A percentile compares a stretch with the other conserved stretches of the same genome.
These are phyloP conservation scores for Pyricularia sp. DNA, from an alignment of 2,329 filamentous ascomycete genomes.

Conservation along the genomic window DNA sequence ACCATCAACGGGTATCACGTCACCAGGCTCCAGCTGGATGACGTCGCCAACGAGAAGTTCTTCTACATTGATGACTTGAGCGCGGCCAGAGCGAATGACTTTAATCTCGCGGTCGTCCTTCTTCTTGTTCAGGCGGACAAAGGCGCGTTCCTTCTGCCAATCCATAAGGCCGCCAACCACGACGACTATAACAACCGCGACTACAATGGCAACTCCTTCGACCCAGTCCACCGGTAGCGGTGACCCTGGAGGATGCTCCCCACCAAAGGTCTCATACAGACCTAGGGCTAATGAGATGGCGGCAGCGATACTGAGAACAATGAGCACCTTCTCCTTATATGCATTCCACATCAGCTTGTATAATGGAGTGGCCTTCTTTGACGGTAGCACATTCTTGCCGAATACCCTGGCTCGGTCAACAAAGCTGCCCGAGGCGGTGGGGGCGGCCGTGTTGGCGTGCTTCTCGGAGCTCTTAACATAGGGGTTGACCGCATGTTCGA, in stretches of 20 bases:
- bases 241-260: conserved; percentile 25
- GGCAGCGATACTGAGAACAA: conserved; percentile 59
- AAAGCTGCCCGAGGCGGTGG: not conserved
- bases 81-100: conserved; percentile 61
- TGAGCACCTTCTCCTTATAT: conserved; percentile 60
- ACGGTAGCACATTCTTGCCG: conserved; percentile 3
- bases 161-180: conserved; percentile 70
- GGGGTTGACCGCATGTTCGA: not conserved
- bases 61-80: conserved; percentile 14
- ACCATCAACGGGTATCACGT: conserved; percentile 42
- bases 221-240: conserved; percentile 48
- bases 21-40: conserved; percentile 3
- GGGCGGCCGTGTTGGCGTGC: not conserved
- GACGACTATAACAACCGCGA: conserved; percentile 70
- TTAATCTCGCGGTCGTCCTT: conserved; percentile 70
- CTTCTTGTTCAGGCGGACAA: conserved; percentile 69
- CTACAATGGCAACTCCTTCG: conserved; percentile 52
- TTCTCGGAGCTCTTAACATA: not conserved
- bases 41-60: conserved; percentile 2
- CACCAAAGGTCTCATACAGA: conserved; percentile 54
- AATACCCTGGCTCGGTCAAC: conserved; percentile 1
- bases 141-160: conserved; percentile 72
- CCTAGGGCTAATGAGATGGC: conserved; percentile 60
- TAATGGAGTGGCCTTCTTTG: conserved; percentile 4
- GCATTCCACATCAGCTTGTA: conserved; percentile 2